Base-by-base conservation (phyloP, 73 alveolate genomes). In the Effrenium voratum region DNA sequence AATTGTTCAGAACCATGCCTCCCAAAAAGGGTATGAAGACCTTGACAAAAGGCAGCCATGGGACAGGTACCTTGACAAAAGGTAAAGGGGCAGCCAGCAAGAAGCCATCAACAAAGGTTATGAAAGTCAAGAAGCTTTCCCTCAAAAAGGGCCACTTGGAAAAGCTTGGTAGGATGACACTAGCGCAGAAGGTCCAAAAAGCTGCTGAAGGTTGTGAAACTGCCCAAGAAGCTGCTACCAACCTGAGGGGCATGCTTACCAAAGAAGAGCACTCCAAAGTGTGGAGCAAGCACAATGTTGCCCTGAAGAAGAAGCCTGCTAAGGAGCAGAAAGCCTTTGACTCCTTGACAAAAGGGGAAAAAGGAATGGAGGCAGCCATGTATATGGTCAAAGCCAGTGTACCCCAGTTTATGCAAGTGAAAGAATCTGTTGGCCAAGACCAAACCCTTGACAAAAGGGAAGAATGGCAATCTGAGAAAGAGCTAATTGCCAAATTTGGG, bases 121-220 rank as follows among this genome's bases (percentile, higher is more conserved):
- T n/a, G 84, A 81, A 81, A 81, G 92, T 34, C 34, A 81, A 15
- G 36, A 46, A 81, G 41, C 41, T n/a, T 3, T 0, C 5, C 15
- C 41, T 76, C 55, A 76, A 76, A 22, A 22, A 8, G 38, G 36
- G 40, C 4, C 1, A 43, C 15, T 22, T 81, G 50, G 75, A 6
- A 3, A 81, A 47, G 34, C 47, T 81, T 47, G 92, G 92, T 1
- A 81, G 46, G 49, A 44, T 81, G 92, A 81, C n/a, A n/a, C n/a
- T 81, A 49, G 49, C 68, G 2, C 43, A 77, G 36, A 77, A 77
- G 47, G 40, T 77, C 3, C 41, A 8, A 43, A 81, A 81, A n/a
- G 92, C 92, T 47, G 92, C 73, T 0, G 92, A 81, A 49, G 50
- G 49, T 12, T 15, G 66, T 30, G 92, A 46, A 1, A 49, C n/a